A percentile compares a stretch with the other conserved stretches of the same genome.
phyloP scores from a whole-genome alignment of 768 basidiomycete genomes.

The Kwoniella newhampshirensis region DNA sequence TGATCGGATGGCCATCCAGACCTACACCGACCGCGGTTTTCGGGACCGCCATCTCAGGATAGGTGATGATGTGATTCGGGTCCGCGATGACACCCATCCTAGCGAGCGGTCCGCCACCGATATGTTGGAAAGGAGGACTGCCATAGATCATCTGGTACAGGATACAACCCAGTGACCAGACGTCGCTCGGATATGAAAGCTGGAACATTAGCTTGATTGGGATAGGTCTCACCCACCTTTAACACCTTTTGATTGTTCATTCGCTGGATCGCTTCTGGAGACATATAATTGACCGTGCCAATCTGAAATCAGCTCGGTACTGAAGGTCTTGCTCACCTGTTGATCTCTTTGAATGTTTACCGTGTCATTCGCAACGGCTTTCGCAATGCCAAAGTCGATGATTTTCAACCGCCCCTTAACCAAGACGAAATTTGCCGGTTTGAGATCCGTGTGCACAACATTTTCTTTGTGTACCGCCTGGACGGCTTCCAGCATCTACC shows the following conservation, averaged over 20 bases:
- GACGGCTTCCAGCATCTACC: slow-evolving; percentile 96
- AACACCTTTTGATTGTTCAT: slow-evolving; percentile 72
- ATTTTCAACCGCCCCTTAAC: slow-evolving; percentile 93
- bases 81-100: slow-evolving; percentile 96
- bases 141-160: slow-evolving; percentile 99
- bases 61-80: slow-evolving; percentile 71
- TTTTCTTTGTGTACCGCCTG: slow-evolving; percentile 97
- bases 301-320: slow-evolving; percentile 60
- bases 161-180: slow-evolving; percentile 97
- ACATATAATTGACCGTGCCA: slow-evolving; percentile 98
- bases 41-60: slow-evolving; percentile 59
- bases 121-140: slow-evolving; percentile 82
- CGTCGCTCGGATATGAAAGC: slow-evolving; percentile 88
- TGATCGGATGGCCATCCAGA: slow-evolving; percentile 55
- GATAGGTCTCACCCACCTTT: slow-evolving; percentile 60
- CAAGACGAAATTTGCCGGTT: slow-evolving; percentile 96
- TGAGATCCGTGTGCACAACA: slow-evolving; percentile 97
- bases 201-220: slow-evolving; percentile 19
- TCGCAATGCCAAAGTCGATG: slow-evolving; percentile 99
- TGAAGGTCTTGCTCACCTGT: slow-evolving; percentile 61
- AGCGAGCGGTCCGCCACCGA: slow-evolving; percentile 63
- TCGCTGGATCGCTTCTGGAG: slow-evolving; percentile 87
- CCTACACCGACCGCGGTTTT: slow-evolving; percentile 45
- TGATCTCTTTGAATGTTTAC: slow-evolving; percentile 97
- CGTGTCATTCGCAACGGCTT: slow-evolving; percentile 96